Conservation (phyloP, 2,329 filamentous ascomycete species). For the Xylaria polymorpha region DNA sequence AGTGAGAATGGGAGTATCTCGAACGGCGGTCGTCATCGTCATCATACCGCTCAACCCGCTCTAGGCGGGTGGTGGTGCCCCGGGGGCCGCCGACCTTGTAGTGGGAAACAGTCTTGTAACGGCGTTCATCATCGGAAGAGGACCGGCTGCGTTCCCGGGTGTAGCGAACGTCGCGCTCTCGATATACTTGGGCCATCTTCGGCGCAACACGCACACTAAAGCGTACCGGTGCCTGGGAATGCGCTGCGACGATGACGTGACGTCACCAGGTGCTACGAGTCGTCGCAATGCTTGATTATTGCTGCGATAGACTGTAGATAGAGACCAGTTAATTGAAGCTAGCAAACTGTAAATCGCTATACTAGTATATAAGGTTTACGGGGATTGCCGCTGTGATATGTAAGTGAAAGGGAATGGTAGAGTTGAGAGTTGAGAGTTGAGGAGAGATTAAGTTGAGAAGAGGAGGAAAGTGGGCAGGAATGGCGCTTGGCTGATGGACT, state of each 20-base stretch:
- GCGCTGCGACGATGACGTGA: constrained; percentile 27
- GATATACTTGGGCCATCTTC: constrained; percentile 45
- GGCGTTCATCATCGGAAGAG: constrained; percentile 46
- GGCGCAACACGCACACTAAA: constrained; percentile 23
- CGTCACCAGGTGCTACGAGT: constrained; percentile 28
- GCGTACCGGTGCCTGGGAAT: not conserved
- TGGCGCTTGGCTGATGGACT: constrained; percentile 10
- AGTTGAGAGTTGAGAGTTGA: constrained; percentile 5
- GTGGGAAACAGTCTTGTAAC: constrained; percentile 46
- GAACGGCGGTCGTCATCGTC: constrained; percentile 47
- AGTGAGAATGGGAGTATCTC: constrained; percentile 45
- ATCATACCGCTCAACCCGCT: constrained; percentile 46
- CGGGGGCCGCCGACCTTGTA: constrained; percentile 50
- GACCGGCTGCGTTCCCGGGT: constrained; percentile 48
- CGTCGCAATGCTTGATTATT: constrained; percentile 11
- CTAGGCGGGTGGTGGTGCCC: constrained; percentile 40
- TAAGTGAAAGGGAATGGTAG: constrained; percentile 13
- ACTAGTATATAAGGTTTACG: constrained; percentile 23
- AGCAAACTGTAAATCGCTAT: constrained; percentile 32
- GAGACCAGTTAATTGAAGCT: constrained; percentile 1
- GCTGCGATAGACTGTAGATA: constrained; percentile 10
- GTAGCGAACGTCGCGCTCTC: constrained; percentile 49
- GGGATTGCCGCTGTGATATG: constrained; percentile 17
- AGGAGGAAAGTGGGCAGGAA: constrained; percentile 17
- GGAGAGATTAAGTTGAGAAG: not conserved